These are phyloP conservation scores for Russula vinacea DNA, from an alignment of 768 basidiomycete genomes.

Conservation along the genomic window DNA sequence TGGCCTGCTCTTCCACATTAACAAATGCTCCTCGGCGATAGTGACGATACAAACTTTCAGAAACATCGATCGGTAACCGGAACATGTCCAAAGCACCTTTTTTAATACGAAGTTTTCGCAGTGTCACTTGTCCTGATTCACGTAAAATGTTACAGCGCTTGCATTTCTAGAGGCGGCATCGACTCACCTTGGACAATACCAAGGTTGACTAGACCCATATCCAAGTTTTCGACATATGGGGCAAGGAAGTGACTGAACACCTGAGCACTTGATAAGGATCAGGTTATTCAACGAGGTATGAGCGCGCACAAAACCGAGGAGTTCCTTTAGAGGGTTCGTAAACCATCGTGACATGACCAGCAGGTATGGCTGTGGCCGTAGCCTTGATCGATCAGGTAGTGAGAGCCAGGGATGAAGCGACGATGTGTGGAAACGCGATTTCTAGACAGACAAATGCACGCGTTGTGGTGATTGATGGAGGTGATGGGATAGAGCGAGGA, in stretches of 20 bases:
- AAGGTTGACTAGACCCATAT: conserved; percentile 92
- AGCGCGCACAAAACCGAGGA: conserved; percentile 67
- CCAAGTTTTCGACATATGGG: conserved; percentile 94
- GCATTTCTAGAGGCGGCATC: not conserved
- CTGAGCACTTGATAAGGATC: conserved; percentile 37
- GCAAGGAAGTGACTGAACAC: conserved; percentile 89
- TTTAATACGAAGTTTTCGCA: conserved; percentile 83
- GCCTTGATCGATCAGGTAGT: conserved; percentile 1
- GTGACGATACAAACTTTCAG: conserved; percentile 60
- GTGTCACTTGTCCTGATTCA: conserved; percentile 63
- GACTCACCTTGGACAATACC: conserved; percentile 77
- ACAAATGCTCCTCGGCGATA: not conserved
- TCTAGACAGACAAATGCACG: conserved; percentile 7
- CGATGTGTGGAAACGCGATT: not conserved
- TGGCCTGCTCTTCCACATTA: conserved; percentile 50
- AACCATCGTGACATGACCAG: conserved; percentile 52
- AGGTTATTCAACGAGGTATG: not conserved
- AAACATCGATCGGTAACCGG: conserved; percentile 89
- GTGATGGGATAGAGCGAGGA: not conserved
- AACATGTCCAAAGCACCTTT: conserved; percentile 94
- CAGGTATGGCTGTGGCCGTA: not conserved
- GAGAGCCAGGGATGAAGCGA: not conserved
- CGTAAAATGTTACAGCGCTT: conserved; percentile 21
- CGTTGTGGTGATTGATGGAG: not conserved
- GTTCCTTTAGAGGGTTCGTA: conserved; percentile 82